These are phyloP conservation scores for Mrakia hoshinonis DNA, from an alignment of 768 basidiomycete species.

Conservation along the genomic window DNA sequence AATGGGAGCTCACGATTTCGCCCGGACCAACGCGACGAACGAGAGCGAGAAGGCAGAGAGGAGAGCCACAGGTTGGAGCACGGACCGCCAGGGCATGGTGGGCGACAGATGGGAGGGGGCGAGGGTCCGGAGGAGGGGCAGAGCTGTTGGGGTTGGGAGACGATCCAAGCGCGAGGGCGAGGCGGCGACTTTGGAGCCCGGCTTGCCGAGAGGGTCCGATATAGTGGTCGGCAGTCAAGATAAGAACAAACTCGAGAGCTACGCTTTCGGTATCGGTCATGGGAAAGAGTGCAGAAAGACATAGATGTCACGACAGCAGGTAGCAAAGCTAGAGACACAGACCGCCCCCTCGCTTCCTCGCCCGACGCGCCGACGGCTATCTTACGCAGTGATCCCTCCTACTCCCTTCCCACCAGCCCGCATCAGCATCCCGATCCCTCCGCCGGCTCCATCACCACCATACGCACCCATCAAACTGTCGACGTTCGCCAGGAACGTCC, in stretches of 20 bases:
- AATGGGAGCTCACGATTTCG: background rate
- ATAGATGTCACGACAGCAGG: too few species aligned
- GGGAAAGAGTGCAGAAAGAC: background rate
- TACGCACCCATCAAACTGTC: conserved; percentile 43
- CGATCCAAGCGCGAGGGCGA: background rate
- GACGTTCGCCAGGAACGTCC: conserved; percentile 79
- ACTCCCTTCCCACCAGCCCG: background rate
- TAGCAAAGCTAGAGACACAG: too few species aligned
- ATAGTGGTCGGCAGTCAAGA: background rate
- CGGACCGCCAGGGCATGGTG: background rate
- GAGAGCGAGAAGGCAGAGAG: background rate
- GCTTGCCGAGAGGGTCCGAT: background rate
- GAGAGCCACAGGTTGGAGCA: background rate
- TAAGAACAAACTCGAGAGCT: background rate
- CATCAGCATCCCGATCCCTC: background rate
- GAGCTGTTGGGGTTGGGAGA: background rate
- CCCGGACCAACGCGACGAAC: background rate
- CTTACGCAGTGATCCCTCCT: background rate
- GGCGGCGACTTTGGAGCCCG: background rate
- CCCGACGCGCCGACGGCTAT: background rate
- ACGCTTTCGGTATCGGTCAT: background rate
- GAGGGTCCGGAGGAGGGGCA: background rate
- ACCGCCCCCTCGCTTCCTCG: background rate
- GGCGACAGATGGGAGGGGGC: background rate
- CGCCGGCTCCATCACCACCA: background rate